Base-by-base conservation (phyloP, 139 green algal species). In the Desmodesmus armatus region DNA sequence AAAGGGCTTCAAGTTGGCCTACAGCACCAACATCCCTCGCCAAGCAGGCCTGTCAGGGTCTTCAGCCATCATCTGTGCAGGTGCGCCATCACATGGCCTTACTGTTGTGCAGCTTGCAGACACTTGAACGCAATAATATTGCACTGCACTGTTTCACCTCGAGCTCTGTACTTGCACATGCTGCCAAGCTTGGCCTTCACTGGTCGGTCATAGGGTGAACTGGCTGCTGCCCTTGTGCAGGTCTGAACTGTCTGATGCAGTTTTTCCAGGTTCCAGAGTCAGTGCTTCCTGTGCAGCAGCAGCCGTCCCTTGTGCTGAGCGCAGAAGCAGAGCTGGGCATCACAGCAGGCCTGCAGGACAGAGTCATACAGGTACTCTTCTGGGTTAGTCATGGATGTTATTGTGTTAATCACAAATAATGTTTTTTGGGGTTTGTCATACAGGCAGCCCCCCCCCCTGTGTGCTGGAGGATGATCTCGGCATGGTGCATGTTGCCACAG, bases 361-460 rank as follows among this genome's bases (percentile, higher is more conserved):
- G 96, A 15, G 96, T 99, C 5, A 91, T 96, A 9, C 96, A 98
- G 92, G 93, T 94, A 69, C n/a, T n/a, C n/a, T n/a, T n/a, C n/a
- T n/a, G n/a, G n/a, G n/a, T n/a, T n/a, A n/a, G n/a, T n/a, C n/a
- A n/a, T n/a, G n/a, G n/a, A n/a, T n/a, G n/a, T n/a, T n/a, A n/a
- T n/a, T n/a, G n/a, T n/a, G n/a, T n/a, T n/a, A n/a, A n/a, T n/a
- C n/a, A n/a, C n/a, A n/a, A n/a, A 7, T 31, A 15, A 19, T n/a
- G 53, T 23, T 63, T 19, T 21, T 4, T 23, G 9, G 5, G 19
- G 5, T 19, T 23, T 31, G 53, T 11, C 9, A n/a, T 63, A 21
- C 53, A 63, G 53, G 53, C 53, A 63, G 7, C 19, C 6, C n/a
- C n/a, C n/a, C n/a, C n/a, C n/a, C n/a, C n/a, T n/a, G n/a, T n/a